Conservation (phyloP, 805 yeast species). For the Starmerella apis region DNA sequence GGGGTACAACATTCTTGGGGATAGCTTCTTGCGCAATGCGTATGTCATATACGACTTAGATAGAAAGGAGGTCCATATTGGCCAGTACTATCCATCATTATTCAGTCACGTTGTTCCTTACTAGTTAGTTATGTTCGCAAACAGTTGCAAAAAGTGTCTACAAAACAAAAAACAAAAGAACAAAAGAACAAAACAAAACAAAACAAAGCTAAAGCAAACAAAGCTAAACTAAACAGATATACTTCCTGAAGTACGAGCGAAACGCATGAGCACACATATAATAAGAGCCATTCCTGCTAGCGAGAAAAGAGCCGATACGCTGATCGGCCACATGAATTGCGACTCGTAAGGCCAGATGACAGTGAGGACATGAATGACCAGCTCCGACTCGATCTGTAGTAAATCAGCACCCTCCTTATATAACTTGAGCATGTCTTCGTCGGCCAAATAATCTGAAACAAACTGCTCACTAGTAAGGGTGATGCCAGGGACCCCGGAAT, state of each 20-base stretch:
- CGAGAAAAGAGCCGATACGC: slow-evolving; percentile 13
- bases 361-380: slow-evolving; percentile 15
- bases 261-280: slow-evolving; percentile 1
- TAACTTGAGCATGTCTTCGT: slow-evolving; percentile 20
- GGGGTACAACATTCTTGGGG: slow-evolving; percentile 42
- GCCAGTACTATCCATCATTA: slow-evolving; percentile 20
- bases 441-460: slow-evolving; percentile 19
- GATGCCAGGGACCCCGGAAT: slow-evolving; percentile 21
- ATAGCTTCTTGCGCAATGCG: slow-evolving; percentile 45
- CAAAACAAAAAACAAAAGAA: background rate
- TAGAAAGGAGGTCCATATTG: slow-evolving; percentile 41
- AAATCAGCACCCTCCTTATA: slow-evolving; percentile 16
- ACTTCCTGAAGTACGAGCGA: background rate
- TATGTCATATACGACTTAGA: slow-evolving; percentile 53
- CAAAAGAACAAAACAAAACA: background rate
- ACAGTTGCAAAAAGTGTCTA: background rate
- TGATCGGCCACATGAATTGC: slow-evolving; percentile 17
- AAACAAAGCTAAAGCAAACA: background rate
- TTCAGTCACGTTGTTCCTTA: slow-evolving; percentile 16
- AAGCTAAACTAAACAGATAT: background rate
- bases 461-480: slow-evolving; percentile 13
- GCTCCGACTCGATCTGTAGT: slow-evolving; percentile 15
- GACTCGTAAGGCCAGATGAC: slow-evolving; percentile 16
- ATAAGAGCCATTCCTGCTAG: slow-evolving; percentile 15
- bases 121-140: background rate